A percentile compares a stretch with the other conserved stretches of the same genome.
Evolutionary conservation across 2,329 filamentous ascomycete species (phyloP).

Genomic region (Fusarium sp.): DNA sequence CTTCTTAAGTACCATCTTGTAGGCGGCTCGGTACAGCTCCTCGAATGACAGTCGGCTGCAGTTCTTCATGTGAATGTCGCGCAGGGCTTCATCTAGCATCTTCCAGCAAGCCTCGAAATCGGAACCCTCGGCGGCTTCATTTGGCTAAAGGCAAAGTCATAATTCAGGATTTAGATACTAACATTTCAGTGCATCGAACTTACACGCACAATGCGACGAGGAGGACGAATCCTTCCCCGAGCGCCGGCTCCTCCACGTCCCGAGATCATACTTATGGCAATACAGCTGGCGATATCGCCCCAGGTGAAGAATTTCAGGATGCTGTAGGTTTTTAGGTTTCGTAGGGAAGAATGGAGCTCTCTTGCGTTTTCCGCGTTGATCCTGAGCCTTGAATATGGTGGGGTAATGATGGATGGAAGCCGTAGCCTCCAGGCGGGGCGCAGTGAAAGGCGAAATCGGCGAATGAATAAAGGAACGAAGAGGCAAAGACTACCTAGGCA

Average conservation of each 20-base stretch:
- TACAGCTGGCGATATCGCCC: constrained; percentile 11
- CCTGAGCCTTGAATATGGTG: constrained; percentile 22
- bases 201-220: constrained; percentile 56
- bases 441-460: constrained; percentile 3
- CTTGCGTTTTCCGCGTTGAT: constrained; percentile 8
- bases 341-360: neutral
- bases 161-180: constrained; percentile 2
- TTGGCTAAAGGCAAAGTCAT: constrained; percentile 46
- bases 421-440: constrained; percentile 22
- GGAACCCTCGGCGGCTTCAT: constrained; percentile 64
- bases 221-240: constrained; percentile 55
- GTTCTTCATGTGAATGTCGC: constrained; percentile 91
- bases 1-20: constrained; percentile 92
- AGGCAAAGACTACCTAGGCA: neutral
- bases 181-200: constrained; percentile 40
- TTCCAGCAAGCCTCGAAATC: constrained; percentile 91
- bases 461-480: neutral
- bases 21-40: constrained; percentile 91
- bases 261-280: constrained; percentile 56
- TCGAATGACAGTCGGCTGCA: constrained; percentile 93
- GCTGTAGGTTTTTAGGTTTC: neutral
- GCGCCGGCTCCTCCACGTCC: constrained; percentile 58
- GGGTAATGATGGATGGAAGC: constrained; percentile 29
- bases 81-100: constrained; percentile 78
- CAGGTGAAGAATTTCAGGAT: neutral